Conservation (phyloP, 2,329 filamentous ascomycete genomes). For the Penicillium nordicum region DNA sequence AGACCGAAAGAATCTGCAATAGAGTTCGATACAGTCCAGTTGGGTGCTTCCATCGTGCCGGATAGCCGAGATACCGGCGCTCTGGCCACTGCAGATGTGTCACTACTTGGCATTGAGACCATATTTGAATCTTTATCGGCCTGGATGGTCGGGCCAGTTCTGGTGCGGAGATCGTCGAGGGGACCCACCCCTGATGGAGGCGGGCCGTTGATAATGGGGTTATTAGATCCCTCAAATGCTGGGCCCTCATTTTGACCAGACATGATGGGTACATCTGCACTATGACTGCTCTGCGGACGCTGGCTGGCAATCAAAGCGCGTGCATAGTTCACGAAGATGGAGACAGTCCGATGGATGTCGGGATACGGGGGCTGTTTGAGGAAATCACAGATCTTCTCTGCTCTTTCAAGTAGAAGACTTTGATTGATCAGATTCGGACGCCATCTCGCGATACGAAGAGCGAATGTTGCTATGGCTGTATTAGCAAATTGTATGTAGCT, state of each 20-base stretch:
- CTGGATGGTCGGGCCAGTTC: constrained; percentile 17
- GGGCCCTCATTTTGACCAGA: constrained; percentile 17
- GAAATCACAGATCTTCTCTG: constrained; percentile 33
- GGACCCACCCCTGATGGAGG: constrained; percentile 14
- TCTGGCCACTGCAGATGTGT: constrained; percentile 19
- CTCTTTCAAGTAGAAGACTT: constrained; percentile 29
- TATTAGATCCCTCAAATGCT: constrained; percentile 15
- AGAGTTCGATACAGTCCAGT: constrained; percentile 36
- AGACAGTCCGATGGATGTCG: constrained; percentile 39
- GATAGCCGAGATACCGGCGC: constrained; percentile 26
- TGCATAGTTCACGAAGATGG: constrained; percentile 37
- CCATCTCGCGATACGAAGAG: constrained; percentile 34
- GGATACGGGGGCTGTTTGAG: constrained; percentile 37
- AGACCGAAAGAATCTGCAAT: constrained; percentile 38
- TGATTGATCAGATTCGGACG: constrained; percentile 33
- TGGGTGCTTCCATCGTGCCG: constrained; percentile 33
- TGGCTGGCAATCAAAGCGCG: constrained; percentile 33
- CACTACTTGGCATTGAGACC: constrained; percentile 17
- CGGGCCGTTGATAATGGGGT: constrained; percentile 18
- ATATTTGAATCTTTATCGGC: constrained; percentile 19
- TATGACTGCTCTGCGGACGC: constrained; percentile 15
- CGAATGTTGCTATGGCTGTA: constrained; percentile 29
- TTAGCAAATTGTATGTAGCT: constrained; percentile 10
- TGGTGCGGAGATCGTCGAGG: constrained; percentile 20
- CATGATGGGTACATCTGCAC: constrained; percentile 15